Evolutionary conservation across 345 rosid species (phyloP).

Genomic region (Psidium guajava): DNA sequence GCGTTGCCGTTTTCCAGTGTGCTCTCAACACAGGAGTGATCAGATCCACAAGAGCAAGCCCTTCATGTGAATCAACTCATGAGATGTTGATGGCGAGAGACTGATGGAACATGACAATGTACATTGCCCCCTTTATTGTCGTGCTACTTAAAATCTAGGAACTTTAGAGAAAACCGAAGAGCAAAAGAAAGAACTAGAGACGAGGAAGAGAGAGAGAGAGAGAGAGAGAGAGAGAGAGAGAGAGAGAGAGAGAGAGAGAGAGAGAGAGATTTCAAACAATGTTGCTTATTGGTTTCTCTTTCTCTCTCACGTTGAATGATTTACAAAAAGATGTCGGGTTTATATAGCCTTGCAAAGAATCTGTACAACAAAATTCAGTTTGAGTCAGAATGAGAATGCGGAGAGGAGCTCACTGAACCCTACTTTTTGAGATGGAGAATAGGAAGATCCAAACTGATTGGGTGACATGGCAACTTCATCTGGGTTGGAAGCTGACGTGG

Average conservation of each 20-base stretch:
- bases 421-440: background rate
- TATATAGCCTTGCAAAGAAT: background rate
- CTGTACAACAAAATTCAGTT: background rate
- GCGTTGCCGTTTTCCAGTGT: no score
- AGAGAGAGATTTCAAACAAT: background rate
- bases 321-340: background rate
- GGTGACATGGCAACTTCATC: background rate
- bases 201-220: background rate
- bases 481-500: background rate
- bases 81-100: no score
- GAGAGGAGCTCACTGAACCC: no score
- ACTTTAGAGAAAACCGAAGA: background rate
- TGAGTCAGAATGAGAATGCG: background rate
- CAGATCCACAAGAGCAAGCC: no score
- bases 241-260: background rate
- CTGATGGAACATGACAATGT: no score
- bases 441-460: background rate
- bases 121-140: no score
- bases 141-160: no score
- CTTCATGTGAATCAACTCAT: no score
- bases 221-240: background rate
- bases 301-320: no score
- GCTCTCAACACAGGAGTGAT: no score
- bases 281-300: no score
- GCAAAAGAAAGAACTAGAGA: background rate